Base-by-base conservation (phyloP, 495 filamentous ascomycete species). In the Tetracladium setigerum region DNA sequence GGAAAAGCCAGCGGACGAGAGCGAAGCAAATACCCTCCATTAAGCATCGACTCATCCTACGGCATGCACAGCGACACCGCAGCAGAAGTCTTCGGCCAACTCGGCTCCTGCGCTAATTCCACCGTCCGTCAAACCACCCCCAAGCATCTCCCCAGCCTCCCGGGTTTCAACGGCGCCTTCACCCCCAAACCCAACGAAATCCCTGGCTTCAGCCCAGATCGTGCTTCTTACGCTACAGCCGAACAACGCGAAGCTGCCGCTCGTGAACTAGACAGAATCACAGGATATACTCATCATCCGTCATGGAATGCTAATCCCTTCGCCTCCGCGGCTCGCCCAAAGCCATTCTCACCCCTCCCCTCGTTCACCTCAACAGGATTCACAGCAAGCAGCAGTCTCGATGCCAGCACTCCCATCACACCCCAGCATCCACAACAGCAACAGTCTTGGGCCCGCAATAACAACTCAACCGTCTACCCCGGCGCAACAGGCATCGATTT, bases 311-410 rank as follows among this genome's bases (percentile, higher is more conserved):
- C 14, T 3, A 41, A 9, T 7, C 22, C 22, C 22, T 27, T 27
- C 22, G 22, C 22, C 22, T 7, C 22, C 22, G 22, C 22, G 7
- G 22, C 3, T 7, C 22, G 22, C 22, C 7, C 22, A 27, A 27
- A 7, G 7, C 22, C 22, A 27, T 17, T 38, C 44, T 15, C 46
- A 41, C 24, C 38, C 47, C 5, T 41, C 53, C 24, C 55, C 50
- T 34, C 43, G 49, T 11, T n/a, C 46, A 32, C 34, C 52, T 55
- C 53, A 4, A 54, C 54, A 16, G 30, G 16, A 14, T 67, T 66
- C 44, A 54, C 63, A 10, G 53, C 66, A 41, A 53, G 60, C 1
- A 67, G 63, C 46, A 69, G 62, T 41, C 47, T 69, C 10, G 59
- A 60, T 24, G 54, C 39, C n/a, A 59, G 63, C 15, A 60, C 63